Base-by-base conservation (phyloP, 2,329 filamentous ascomycete species). In the Pyrenophora teres region DNA sequence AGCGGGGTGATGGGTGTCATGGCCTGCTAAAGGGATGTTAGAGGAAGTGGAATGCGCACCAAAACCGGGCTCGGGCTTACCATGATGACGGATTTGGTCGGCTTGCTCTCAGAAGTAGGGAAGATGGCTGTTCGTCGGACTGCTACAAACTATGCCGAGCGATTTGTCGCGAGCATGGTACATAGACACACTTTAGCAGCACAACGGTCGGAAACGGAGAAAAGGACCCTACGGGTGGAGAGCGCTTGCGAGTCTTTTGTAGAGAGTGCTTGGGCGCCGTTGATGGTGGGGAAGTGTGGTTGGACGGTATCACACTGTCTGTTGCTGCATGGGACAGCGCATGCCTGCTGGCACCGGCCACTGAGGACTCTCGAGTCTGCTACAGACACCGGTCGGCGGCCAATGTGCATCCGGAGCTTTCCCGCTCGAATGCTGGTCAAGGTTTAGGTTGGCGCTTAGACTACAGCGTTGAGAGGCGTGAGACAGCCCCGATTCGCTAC, bases 1-100 rank as follows among this genome's bases (percentile, higher is more conserved):
- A 76, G 67, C 52, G 77, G 75, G 55, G 75, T 76, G 40, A 73
- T 72, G 46, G 76, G 76, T 46, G 76, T 77, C 69, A 77, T 74
- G 71, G 71, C 74, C 73, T 74, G 75, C 77, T 78, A 56, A 13
- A 27, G 33, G 46, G 39, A 44, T 15, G 59, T 72, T 35, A 73
- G 65, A 35, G 46, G 23, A 37, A 47, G 23, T 25, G 52, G 50
- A 16, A 57, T 33, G 51, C 54, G 55, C 55, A 53, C 36, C 9
- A 23, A 30, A 47, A 19, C 19, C 43, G 16, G 46, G 35, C n/a
- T 43, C 4, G 19, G 37, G 52, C 68, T 59, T 69, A 74, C 72
- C 72, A 74, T 74, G 69, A 71, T 67, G 49, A 65, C 64, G 56
- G 56, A 39, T 42, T 46, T 54, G 54, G 49, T 52, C 52, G 46